These are phyloP conservation scores for Boletus vermiculosoides DNA, from an alignment of 768 basidiomycete genomes.

Conservation along the genomic window DNA sequence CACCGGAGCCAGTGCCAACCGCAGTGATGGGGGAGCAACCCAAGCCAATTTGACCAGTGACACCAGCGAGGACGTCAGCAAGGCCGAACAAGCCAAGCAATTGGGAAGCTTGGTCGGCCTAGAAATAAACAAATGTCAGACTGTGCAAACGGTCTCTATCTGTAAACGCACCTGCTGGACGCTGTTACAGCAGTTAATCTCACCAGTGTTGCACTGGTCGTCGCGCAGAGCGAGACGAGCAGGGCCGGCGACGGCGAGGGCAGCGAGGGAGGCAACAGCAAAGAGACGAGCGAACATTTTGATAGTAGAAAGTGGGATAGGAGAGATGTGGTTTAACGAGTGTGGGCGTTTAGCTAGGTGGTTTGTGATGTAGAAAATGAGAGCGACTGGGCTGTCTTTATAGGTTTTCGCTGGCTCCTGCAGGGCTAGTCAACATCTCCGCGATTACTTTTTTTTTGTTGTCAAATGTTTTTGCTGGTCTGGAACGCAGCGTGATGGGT, in stretches of 20 bases:
- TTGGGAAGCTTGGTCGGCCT: neutral
- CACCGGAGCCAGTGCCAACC: neutral
- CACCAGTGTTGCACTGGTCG: constrained; percentile 13
- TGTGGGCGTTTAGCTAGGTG: neutral
- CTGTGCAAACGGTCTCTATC: fast-evolving
- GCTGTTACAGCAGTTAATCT: constrained; percentile 14
- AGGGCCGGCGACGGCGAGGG: constrained; percentile 11
- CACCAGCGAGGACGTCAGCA: neutral
- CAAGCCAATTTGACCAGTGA: constrained; percentile 1
- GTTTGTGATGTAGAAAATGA: neutral
- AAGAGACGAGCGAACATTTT: constrained; percentile 20
- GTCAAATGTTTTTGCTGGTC: constrained; percentile 1
- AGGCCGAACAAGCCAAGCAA: neutral
- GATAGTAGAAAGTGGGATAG: neutral
- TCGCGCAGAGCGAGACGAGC: neutral
- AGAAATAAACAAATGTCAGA: neutral
- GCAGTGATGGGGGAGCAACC: constrained; percentile 1
- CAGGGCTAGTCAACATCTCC: neutral
- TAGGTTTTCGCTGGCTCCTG: neutral
- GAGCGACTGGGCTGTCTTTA: constrained; percentile 1
- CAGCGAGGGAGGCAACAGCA: constrained; percentile 16
- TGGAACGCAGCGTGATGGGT: constrained; percentile 4
- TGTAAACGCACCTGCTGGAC: constrained; percentile 1
- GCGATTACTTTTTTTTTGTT: constrained; percentile 1
- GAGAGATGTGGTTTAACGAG: neutral